Base-by-base conservation (phyloP, 2,329 filamentous ascomycete genomes). In the Diaporthe batatas region DNA sequence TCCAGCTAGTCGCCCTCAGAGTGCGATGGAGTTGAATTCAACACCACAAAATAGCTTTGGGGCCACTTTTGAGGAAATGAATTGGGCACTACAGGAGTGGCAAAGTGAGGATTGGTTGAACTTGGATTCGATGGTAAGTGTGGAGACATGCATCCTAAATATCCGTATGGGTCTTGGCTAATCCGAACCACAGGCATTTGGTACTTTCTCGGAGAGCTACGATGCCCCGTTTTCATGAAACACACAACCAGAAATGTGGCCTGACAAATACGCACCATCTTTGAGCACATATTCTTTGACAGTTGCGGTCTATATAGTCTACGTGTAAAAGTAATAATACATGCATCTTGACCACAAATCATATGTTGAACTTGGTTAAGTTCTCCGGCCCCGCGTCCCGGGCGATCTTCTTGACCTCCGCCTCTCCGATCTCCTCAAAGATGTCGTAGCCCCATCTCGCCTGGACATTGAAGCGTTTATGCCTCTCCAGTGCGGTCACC, bases 401-500 rank as follows among this genome's bases (percentile, higher is more conserved):
- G 12, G 81, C 83, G 59, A 79, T 76, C 25, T 78, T 75, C 77
- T 80, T 80, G 6, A 82, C 79, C 49, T 79, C 77, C 5, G 81
- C 81, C 25, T 84, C 81, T 1, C 82, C 81, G 0, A 81, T 75
- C 77, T 86, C 83, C 32, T 83, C 81, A 73, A 86, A 86, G 36
- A 86, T 85, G 74, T 86, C 83, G 54, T 80, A 81, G 0, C 84
- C 85, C 85, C 83, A 86, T 16, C 79, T 75, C 6, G 79, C 76
- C 21, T 82, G 83, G 73, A 82, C 82, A 76, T 86, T 86, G 76
- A 84, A 85, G 0, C 85, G 76, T 79, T 84, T 83, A 68, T 84
- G 79, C 69, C 79, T 79, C 76, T 86, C 84, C 29, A 86, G 76
- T 2, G 76, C 78, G 65, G 83, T 80, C 16, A 86, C 74, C 75